A percentile compares a stretch with the other conserved stretches of the same genome.
These are phyloP conservation scores for Hygrocybe coccinea DNA, from an alignment of 768 basidiomycete genomes.

Conservation along the genomic window DNA sequence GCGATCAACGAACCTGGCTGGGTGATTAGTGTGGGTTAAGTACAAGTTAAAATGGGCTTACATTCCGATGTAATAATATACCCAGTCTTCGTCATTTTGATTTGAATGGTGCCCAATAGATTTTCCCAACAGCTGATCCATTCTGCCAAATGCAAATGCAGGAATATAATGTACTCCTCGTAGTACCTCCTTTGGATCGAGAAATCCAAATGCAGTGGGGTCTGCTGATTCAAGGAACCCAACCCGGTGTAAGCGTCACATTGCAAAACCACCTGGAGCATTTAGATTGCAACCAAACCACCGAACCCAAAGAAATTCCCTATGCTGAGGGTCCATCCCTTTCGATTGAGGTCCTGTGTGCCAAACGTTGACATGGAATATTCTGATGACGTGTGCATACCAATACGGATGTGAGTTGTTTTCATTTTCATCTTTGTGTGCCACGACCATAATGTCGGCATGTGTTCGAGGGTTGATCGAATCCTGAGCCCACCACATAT, in stretches of 20 bases:
- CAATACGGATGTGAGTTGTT: slow-evolving; percentile 7
- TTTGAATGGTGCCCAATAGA: neutral
- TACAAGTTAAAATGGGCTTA: slow-evolving; percentile 16
- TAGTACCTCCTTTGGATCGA: slow-evolving; percentile 17
- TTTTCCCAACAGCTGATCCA: neutral
- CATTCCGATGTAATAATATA: slow-evolving; percentile 36
- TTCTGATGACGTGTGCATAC: slow-evolving; percentile 16
- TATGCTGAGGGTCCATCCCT: neutral
- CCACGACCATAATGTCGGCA: slow-evolving; percentile 32
- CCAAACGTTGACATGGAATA: slow-evolving; percentile 17
- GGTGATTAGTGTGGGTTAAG: neutral
- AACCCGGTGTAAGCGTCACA: neutral
- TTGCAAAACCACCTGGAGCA: neutral
- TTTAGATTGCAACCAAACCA: slow-evolving; percentile 8
- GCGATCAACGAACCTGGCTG: slow-evolving; percentile 34
- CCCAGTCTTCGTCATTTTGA: slow-evolving; percentile 22
- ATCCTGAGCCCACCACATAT: slow-evolving; percentile 33
- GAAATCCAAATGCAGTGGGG: slow-evolving; percentile 18
- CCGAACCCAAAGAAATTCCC: slow-evolving; percentile 18
- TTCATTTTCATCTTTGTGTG: slow-evolving; percentile 13
- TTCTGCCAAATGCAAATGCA: slow-evolving; percentile 1
- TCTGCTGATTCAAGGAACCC: slow-evolving; percentile 6
- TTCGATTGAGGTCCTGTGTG: neutral
- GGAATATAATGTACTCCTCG: slow-evolving; percentile 17
- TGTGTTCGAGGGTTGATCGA: slow-evolving; percentile 32